These are phyloP conservation scores for Jaltomata sinuosa DNA, from an alignment of 257 asterid species.

Conservation along the genomic window DNA sequence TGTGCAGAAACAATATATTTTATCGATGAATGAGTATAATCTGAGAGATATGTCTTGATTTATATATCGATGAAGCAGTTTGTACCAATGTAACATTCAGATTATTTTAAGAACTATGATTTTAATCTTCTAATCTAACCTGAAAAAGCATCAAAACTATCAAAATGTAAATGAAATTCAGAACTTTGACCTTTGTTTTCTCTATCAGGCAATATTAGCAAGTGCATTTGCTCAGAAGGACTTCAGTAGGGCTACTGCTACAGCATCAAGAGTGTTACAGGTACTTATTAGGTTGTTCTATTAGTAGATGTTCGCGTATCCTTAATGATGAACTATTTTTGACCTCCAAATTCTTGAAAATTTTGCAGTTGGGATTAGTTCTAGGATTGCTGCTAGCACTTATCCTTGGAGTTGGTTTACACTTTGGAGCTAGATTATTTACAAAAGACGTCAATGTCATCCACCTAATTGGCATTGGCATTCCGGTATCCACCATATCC, in stretches of 20 bases:
- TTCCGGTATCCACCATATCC: constrained; percentile 37
- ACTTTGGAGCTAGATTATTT: constrained; percentile 53
- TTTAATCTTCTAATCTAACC: neutral
- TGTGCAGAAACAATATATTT: neutral
- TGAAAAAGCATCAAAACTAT: neutral
- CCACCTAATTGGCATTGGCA: constrained; percentile 48
- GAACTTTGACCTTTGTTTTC: neutral
- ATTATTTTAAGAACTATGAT: neutral
- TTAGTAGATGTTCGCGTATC: neutral
- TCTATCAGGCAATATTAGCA: constrained; percentile 54
- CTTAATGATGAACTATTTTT: neutral
- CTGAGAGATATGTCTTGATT: neutral
- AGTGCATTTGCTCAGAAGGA: constrained; percentile 66
- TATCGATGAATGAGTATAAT: neutral
- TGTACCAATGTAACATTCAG: neutral
- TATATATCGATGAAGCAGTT: neutral
- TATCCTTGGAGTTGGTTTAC: constrained; percentile 51
- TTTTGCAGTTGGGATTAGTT: constrained; percentile 52
- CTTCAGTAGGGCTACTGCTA: constrained; percentile 30
- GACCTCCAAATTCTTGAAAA: neutral
- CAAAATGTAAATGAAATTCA: neutral
- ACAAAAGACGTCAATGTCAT: constrained; percentile 47
- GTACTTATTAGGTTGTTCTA: constrained; percentile 7
- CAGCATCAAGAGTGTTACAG: constrained; percentile 63
- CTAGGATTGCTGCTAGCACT: constrained; percentile 49